Evolutionary conservation across 202 grass and related monocot species (phyloP), one percentile per base, ranked within the genome.

Genomic region (Cymbopogon flexuosus): DNA sequence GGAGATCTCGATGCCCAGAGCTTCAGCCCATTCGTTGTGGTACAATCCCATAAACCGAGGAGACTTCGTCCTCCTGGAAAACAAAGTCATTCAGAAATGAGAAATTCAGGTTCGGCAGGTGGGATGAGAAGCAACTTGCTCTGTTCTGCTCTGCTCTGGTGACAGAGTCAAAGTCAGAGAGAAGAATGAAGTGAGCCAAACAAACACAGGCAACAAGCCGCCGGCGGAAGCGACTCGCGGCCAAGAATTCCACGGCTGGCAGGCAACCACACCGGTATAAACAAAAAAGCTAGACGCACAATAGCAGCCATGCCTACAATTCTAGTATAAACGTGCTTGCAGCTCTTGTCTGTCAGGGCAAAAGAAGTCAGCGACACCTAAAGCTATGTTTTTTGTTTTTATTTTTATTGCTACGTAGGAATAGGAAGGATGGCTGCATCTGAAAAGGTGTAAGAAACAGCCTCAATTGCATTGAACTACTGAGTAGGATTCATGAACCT

Each of bases 11-110:
- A 82, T 63, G 35, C 72, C 81, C 71, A 85, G 42, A 76, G 77
- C 72, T 75, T 88, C 88, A 88, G 79, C 59, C 83, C 87, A 96
- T 81, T 63, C 43, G 36, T 56, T 68, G 39, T 39, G 27, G 47
- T 77, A 76, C 73, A 96, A 83, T 81, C 93, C 83, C 90, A 99
- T 96, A 84, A 74, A 96, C 72, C 65, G 37, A 78, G 27, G 27
- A 27, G 27, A 11, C 46, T 15, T 16, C 42, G 27, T 60, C 0
- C 81, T 84, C 81, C 7, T 40, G 1, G 9, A 40, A 40, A 22
- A 46, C 13, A n/a, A 4, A n/a, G 3, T 2, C 11, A 75, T 79
- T 66, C 30, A 51, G 34, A 41, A 36, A 45, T 45, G 19, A 19
- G n/a, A 13, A 84, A 84, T 62, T 81, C 46, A 61, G 36, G 45